phyloP scores from a whole-genome alignment of 2,329 filamentous ascomycete species.

The Colletotrichum sp. region DNA sequence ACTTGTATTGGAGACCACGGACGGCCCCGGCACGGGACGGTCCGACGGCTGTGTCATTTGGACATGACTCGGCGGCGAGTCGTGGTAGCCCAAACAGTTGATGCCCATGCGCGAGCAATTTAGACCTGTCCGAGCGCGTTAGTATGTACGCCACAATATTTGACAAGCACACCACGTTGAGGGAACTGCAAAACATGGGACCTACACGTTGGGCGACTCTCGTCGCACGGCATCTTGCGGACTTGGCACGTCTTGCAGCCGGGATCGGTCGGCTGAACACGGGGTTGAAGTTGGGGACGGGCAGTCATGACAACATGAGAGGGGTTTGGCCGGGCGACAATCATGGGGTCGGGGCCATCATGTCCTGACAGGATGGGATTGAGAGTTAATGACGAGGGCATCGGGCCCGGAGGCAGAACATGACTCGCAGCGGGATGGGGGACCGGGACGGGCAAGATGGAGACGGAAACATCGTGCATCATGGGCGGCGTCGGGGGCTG shows the following conservation, averaged over 20 bases:
- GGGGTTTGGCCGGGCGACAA: conserved; percentile 12
- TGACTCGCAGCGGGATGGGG: not conserved
- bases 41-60: conserved; percentile 2
- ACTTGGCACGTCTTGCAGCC: conserved; percentile 20
- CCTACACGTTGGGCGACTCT: conserved; percentile 18
- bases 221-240: conserved; percentile 20
- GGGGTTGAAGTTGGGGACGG: conserved; percentile 9
- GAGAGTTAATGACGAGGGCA: not conserved
- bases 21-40: conserved; percentile 7
- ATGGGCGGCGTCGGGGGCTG: conserved; percentile 15
- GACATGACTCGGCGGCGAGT: conserved; percentile 17
- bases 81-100: conserved; percentile 16
- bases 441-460: not conserved
- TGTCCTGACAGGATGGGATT: not conserved
- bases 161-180: not conserved
- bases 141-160: not conserved
- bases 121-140: conserved; percentile 3
- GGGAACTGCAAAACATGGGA: not conserved
- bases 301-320: conserved; percentile 20
- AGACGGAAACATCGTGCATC: conserved; percentile 4
- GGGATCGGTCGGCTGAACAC: not conserved
- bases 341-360: not conserved
- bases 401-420: not conserved
- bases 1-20: not conserved
- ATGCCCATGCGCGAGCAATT: conserved; percentile 21